phyloP scores from a whole-genome alignment of 192 early-diverging fungal species.

The Phycomyces blakesleeanus region DNA sequence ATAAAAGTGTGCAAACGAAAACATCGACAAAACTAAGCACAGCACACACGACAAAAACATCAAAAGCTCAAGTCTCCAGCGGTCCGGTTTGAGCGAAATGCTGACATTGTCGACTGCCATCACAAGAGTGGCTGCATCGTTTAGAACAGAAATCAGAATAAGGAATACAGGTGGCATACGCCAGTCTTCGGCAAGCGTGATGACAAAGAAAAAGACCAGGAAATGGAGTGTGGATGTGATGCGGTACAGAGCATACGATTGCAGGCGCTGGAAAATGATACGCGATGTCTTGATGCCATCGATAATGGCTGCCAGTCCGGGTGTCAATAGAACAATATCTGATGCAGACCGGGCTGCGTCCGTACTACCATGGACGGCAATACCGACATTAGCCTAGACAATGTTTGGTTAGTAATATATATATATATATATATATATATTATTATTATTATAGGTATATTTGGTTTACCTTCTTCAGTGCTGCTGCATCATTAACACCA shows the following conservation, averaged over 20 bases:
- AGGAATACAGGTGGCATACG: constrained; percentile 58
- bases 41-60: constrained; percentile 62
- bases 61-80: constrained; percentile 68
- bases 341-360: constrained; percentile 75
- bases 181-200: constrained; percentile 62
- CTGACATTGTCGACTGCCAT: constrained; percentile 75
- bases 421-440: too few species aligned
- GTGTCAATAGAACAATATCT: constrained; percentile 67
- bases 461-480: constrained; percentile 60
- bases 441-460: too few species aligned
- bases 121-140: constrained; percentile 66
- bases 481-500: constrained; percentile 82
- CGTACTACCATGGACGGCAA: constrained; percentile 73
- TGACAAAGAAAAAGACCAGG: constrained; percentile 74
- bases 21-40: constrained; percentile 48
- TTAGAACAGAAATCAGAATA: constrained; percentile 68
- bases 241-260: constrained; percentile 69
- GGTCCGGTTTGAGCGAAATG: constrained; percentile 65
- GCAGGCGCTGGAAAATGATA: constrained; percentile 73
- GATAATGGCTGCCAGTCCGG: constrained; percentile 70
- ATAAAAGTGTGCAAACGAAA: constrained; percentile 69
- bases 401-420: too few species aligned
- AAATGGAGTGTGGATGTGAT: constrained; percentile 79
- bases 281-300: constrained; percentile 68
- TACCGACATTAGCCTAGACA: constrained; percentile 63